Evolutionary conservation across 345 rosid genomes (phyloP), one percentile per base, ranked within the genome.

Genomic region (Heritiera fomes): DNA sequence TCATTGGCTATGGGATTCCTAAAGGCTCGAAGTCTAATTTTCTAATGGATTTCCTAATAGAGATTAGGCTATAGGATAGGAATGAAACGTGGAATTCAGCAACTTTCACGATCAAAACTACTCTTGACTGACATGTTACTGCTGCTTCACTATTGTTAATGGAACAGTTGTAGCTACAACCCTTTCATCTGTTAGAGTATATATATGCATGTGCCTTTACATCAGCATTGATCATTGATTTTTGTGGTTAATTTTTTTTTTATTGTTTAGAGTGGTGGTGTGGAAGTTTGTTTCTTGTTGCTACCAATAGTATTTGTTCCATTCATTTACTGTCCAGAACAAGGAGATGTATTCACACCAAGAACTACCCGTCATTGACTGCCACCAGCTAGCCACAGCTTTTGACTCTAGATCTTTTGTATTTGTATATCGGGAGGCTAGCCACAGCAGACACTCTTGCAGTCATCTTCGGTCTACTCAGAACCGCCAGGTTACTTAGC

Each of bases 51-150:
- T 38, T 17, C 49, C 45, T 15, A 64, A 14, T 20, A 63, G 4
- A 63, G 20, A 14, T 6, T 63, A 32, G 70, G 23, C 12, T 65
- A 38, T 40, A 65, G 46, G 69, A 38, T 40, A 17, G 49, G 71
- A 17, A 40, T 66, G 49, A 41, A 66, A 40, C 71, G 71, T 66
- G 71, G 71, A 41, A 66, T 66, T 41, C 49, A 66, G 28, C 49
- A 40, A 66, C 47, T 66, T 43, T 10, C 20, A 15, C 7, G 65
- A 58, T 12, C 62, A 8, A 7, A 20, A 58, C 62, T 20, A 58
- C 62, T 20, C 12, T 28, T 60, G 65, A 60, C 15, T 60, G 7
- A 3, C 38, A 60, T 28, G 40, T 60, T 60, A 60, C 64, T 28
- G 41, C 41, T 38, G 34, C 38, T 60, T 60, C 64, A 59, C 13